Conservation (phyloP, 2,329 filamentous ascomycete genomes). For the Penicillium olsonii region DNA sequence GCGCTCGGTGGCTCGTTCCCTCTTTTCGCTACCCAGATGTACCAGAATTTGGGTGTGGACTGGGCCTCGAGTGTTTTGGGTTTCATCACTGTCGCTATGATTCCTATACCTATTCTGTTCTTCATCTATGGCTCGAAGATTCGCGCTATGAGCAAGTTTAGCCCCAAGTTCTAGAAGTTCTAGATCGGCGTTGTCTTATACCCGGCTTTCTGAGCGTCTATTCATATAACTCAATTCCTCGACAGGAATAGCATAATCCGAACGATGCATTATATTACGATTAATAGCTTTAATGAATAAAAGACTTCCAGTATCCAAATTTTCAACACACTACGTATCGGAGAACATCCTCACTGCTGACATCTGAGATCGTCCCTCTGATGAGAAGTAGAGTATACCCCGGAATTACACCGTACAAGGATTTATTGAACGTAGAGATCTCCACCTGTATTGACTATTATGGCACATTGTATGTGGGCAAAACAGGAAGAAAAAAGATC, state of each 20-base stretch:
- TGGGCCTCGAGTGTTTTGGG: slow-evolving; percentile 44
- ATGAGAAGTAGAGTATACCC: too few relatives aligned
- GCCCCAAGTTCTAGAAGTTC: slow-evolving; percentile 30
- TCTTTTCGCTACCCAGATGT: slow-evolving; percentile 40
- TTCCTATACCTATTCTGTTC: slow-evolving; percentile 53
- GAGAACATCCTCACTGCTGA: too few relatives aligned
- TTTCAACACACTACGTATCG: too few relatives aligned
- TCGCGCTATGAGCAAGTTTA: slow-evolving; percentile 33
- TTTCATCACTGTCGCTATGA: slow-evolving; percentile 41
- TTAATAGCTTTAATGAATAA: too few relatives aligned
- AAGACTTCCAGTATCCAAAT: too few relatives aligned
- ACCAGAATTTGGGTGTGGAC: slow-evolving; percentile 38
- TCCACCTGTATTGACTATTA: slow-evolving; percentile 28
- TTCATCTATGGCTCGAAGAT: slow-evolving; percentile 50
- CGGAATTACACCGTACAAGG: too few relatives aligned
- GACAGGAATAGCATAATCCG: too few relatives aligned
- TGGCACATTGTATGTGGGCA: slow-evolving; percentile 29
- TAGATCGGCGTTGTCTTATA: slow-evolving; percentile 4
- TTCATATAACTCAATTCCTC: too few relatives aligned
- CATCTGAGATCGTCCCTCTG: too few relatives aligned
- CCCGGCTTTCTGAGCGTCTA: not conserved
- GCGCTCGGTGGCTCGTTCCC: slow-evolving; percentile 38
- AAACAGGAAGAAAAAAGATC: slow-evolving; percentile 24
- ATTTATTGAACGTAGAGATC: slow-evolving; percentile 15
- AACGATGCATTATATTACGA: too few relatives aligned